phyloP scores from a whole-genome alignment of 2,329 filamentous ascomycete species.

The Nemania serpens region DNA sequence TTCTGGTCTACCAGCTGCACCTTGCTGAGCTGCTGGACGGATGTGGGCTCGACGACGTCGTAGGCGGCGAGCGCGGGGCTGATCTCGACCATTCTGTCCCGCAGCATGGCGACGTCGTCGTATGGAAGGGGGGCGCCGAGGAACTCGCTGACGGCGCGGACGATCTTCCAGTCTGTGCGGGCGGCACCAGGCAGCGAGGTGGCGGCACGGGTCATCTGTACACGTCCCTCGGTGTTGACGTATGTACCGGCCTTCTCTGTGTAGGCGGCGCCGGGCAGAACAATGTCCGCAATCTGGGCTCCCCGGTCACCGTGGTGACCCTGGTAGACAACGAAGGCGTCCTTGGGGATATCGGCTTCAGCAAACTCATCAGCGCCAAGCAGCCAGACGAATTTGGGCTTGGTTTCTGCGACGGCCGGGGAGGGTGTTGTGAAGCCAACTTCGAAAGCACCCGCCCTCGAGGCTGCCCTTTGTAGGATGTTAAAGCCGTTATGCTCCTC shows the following conservation, averaged over 20 bases:
- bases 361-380: conserved; percentile 92
- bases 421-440: conserved; percentile 92
- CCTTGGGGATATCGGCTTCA: conserved; percentile 86
- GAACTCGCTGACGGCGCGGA: conserved; percentile 91
- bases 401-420: conserved; percentile 77
- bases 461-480: conserved; percentile 90
- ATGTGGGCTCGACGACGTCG: conserved; percentile 84
- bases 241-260: conserved; percentile 97
- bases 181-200: conserved; percentile 87
- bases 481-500: conserved; percentile 98
- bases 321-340: conserved; percentile 96
- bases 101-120: conserved; percentile 85
- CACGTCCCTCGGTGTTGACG: conserved; percentile 96
- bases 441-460: conserved; percentile 91
- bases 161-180: conserved; percentile 98
- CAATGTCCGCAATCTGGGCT: conserved; percentile 88
- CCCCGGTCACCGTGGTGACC: conserved; percentile 96
- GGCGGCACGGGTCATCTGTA: conserved; percentile 90
- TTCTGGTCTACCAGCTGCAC: conserved; percentile 96
- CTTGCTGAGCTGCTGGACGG: conserved; percentile 78
- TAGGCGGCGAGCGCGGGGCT: conserved; percentile 88
- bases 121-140: conserved; percentile 86
- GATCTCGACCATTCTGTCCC: conserved; percentile 94
- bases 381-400: conserved; percentile 95
- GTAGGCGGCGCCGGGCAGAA: conserved; percentile 93